These are phyloP conservation scores for Gracilaria gracilis DNA, from an alignment of 23 red algal genomes.

Conservation along the genomic window DNA sequence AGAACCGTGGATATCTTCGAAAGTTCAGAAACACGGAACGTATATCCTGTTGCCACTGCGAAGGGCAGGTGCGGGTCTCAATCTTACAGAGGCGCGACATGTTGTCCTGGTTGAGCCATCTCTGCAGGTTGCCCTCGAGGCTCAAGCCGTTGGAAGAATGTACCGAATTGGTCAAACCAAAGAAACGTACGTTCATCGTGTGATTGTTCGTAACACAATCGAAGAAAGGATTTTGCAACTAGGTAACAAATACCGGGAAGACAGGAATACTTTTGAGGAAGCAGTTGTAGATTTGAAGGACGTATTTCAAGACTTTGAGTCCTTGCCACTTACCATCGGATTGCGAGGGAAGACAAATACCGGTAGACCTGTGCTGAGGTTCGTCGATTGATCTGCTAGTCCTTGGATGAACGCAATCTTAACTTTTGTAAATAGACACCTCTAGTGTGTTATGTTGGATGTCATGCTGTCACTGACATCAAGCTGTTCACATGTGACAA, in stretches of 20 bases:
- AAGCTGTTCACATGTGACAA: no score
- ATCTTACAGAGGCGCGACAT: constrained; percentile 87
- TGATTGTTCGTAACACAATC: constrained; percentile 79
- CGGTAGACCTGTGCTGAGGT: no score
- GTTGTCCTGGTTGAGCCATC: constrained; percentile 91
- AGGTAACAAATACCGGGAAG: constrained; percentile 30
- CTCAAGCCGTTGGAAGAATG: constrained; percentile 87
- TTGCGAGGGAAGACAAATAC: neutral
- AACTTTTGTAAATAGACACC: no score
- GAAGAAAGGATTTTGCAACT: constrained; percentile 86
- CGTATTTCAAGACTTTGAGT: neutral
- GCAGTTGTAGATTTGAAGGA: constrained; percentile 1
- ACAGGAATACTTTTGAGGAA: constrained; percentile 9
- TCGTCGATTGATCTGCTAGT: no score
- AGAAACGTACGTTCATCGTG: constrained; percentile 88
- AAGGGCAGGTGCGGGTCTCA: constrained; percentile 84
- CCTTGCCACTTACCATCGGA: neutral
- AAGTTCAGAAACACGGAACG: neutral
- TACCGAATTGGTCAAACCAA: constrained; percentile 90
- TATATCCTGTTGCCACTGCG: constrained; percentile 79
- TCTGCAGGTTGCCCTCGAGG: constrained; percentile 67
- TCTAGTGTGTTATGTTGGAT: no score
- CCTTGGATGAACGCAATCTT: no score
- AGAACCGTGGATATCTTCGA: constrained; percentile 49
- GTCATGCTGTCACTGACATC: no score